These are phyloP conservation scores for Aspergillus cavernicola DNA, from an alignment of 495 filamentous ascomycete genomes.

Conservation along the genomic window DNA sequence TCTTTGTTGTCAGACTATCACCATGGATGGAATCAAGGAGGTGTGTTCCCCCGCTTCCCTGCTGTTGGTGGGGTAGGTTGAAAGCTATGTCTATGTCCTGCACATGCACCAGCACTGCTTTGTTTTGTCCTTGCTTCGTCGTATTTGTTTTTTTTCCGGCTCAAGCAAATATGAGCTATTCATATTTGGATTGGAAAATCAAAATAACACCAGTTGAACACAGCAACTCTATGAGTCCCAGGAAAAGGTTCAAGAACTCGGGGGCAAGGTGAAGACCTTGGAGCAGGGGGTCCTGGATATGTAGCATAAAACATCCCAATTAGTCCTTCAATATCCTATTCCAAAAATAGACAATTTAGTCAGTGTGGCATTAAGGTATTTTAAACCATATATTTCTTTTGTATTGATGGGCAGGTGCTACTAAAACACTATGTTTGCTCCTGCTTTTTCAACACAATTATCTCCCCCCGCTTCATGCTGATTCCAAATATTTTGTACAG, in stretches of 20 bases:
- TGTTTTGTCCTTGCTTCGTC: conserved; percentile 6
- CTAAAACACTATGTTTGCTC: too few species aligned
- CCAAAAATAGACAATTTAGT: too few species aligned
- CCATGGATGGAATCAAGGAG: conserved; percentile 71
- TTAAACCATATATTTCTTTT: too few species aligned
- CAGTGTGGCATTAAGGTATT: too few species aligned
- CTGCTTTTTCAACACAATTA: too few species aligned
- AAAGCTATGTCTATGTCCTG: conserved; percentile 26
- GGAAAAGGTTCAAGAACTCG: conserved; percentile 78
- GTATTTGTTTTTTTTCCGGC: conserved; percentile 14
- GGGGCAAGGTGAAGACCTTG: conserved; percentile 77
- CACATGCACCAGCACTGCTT: conserved; percentile 21
- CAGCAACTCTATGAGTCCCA: conserved; percentile 61
- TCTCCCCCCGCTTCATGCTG: too few species aligned
- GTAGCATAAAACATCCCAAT: too few species aligned
- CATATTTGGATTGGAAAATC: neutral
- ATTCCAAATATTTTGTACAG: too few species aligned
- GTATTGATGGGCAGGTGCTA: too few species aligned
- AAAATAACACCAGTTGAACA: neutral
- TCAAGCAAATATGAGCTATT: conserved; percentile 11
- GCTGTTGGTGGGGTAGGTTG: conserved; percentile 45
- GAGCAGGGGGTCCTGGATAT: conserved; percentile 45
- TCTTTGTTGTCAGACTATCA: conserved; percentile 20
- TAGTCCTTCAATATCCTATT: too few species aligned
- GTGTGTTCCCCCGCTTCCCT: conserved; percentile 50